Evolutionary conservation across 345 rosid genomes (phyloP).

Genomic region (Lepidium didymum): DNA sequence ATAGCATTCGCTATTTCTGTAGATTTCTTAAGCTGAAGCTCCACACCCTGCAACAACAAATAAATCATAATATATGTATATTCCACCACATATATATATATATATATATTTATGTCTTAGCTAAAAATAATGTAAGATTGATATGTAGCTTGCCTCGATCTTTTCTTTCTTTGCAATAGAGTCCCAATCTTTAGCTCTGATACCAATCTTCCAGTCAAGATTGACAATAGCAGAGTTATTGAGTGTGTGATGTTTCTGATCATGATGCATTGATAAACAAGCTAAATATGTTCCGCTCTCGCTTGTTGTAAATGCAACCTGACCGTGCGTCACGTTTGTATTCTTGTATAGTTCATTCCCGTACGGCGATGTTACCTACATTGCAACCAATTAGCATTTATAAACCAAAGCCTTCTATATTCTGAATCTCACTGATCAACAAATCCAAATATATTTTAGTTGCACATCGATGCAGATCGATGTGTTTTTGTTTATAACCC

Average conservation of each 20-base stretch:
- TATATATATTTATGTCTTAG: too few species aligned
- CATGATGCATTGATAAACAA: constrained; percentile 35
- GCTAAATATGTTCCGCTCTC: constrained; percentile 73
- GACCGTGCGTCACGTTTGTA: constrained; percentile 57
- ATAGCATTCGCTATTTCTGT: background rate
- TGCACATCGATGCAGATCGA: too few species aligned
- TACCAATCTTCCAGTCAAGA: constrained; percentile 25
- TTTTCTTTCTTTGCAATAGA: constrained; percentile 27
- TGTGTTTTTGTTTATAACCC: too few species aligned
- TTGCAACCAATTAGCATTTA: background rate
- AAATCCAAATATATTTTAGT: too few species aligned
- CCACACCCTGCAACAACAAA: constrained; percentile 20
- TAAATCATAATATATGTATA: background rate
- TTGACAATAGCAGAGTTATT: constrained; percentile 4
- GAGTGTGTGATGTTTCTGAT: constrained; percentile 17
- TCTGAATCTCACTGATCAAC: background rate
- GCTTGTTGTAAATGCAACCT: constrained; percentile 63
- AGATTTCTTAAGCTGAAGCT: constrained; percentile 16
- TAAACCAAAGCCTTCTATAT: background rate
- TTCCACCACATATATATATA: background rate
- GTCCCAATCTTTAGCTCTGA: constrained; percentile 18
- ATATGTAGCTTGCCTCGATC: constrained; percentile 8
- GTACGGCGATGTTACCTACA: constrained; percentile 70
- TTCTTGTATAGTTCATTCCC: constrained; percentile 63
- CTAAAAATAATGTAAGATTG: background rate